Evolutionary conservation across 345 rosid species (phyloP), one percentile per base, ranked within the genome.

Genomic region (Salix brachista): DNA sequence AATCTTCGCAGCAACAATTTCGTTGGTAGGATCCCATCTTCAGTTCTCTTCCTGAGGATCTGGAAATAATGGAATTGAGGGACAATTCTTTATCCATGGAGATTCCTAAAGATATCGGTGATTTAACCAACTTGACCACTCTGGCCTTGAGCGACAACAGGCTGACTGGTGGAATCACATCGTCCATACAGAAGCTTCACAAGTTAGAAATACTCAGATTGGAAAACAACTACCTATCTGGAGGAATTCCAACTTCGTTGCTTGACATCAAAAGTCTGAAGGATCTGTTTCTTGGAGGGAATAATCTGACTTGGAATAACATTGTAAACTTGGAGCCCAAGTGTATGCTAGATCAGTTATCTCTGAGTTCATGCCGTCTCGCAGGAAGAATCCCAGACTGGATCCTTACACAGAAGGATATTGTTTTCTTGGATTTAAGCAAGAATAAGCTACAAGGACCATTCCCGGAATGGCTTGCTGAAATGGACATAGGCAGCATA

Each of bases 201-300:
- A 85, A 83, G 65, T 72, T 86, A 69, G 21, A 83, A 68, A 48
- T 73, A 4, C 83, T 85, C 69, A n/a, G 70, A 6, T 26, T 85
- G 26, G 77, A 85, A 67, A 74, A 81, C 67, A 84, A 84, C 68
- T 71, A 76, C 19, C 79, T 81, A 16, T n/a, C 56, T 8, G 85
- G 88, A 71, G 74, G 65, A 69, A 82, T 88, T 39, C 91, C 87
- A 19, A 13, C 79, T 21, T 83, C 85, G 89, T 71, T 88, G 82
- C 79, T 88, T 77, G 79, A 84, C 26, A 65, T 80, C 46, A 25
- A 56, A 75, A 73, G 71, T 74, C 79, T 88, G 42, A 68, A 28
- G 84, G 42, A 56, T 1, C 67, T 88, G 69, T 69, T 26, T 46
- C 75, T 88, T 3, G 88, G 84, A 70, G 85, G 82, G n/a, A 85